Conservation (phyloP, 2,329 filamentous ascomycete species). For the Arthrocladium fulminans region DNA sequence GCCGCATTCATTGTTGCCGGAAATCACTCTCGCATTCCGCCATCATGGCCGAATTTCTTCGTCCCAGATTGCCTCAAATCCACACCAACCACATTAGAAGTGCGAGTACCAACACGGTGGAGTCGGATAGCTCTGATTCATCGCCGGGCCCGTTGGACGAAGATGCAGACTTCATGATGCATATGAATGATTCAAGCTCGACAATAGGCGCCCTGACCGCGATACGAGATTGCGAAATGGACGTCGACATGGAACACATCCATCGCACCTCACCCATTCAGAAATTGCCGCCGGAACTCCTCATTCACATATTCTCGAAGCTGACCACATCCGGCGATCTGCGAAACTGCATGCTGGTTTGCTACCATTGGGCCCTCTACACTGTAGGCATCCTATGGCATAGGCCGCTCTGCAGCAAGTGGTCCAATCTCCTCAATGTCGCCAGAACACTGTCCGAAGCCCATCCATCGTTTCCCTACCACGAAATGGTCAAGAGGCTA, state of each 20-base stretch:
- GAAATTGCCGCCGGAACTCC: conserved; percentile 82
- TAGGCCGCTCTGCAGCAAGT: conserved; percentile 79
- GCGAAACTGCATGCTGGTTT: conserved; percentile 85
- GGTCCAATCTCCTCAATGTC: conserved; percentile 70
- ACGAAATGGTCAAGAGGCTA: conserved; percentile 80
- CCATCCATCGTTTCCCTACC: conserved; percentile 69
- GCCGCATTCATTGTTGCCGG: neutral
- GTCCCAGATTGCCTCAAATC: conserved; percentile 16
- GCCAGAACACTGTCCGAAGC: conserved; percentile 60
- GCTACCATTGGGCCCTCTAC: conserved; percentile 84
- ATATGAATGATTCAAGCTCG: conserved; percentile 81
- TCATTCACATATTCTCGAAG: conserved; percentile 86
- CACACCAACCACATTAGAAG: conserved; percentile 17
- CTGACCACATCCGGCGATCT: conserved; percentile 68
- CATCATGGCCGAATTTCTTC: conserved; percentile 19
- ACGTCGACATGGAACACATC: conserved; percentile 42
- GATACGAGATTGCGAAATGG: conserved; percentile 62
- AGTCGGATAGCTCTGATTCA: conserved; percentile 23
- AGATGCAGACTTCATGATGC: conserved; percentile 81
- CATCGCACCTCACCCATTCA: conserved; percentile 69
- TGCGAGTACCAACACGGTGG: conserved; percentile 19
- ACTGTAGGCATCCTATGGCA: conserved; percentile 93
- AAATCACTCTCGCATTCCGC: neutral
- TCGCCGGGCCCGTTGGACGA: conserved; percentile 57
- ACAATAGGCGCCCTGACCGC: conserved; percentile 69